A percentile compares a stretch with the other conserved stretches of the same genome.
Evolutionary conservation across 1,139 yeast species (phyloP).

Genomic region (Debaryomyces psychrophilus): DNA sequence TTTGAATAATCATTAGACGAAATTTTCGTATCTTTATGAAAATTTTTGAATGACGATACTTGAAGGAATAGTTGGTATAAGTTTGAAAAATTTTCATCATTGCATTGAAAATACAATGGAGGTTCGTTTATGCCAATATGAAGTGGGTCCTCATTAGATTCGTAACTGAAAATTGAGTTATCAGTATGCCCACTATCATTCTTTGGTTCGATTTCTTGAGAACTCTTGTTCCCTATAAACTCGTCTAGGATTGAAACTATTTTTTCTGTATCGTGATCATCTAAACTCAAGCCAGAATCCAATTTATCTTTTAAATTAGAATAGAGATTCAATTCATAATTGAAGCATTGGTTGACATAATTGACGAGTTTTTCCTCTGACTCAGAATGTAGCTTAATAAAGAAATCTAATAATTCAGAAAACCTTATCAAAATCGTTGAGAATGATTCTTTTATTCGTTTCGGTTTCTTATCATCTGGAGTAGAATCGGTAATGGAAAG

Average conservation of each 20-base stretch:
- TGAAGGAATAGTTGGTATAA: slow-evolving; percentile 31
- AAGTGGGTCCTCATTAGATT: slow-evolving; percentile 5
- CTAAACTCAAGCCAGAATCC: slow-evolving; percentile 17
- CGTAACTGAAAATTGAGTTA: slow-evolving; percentile 27
- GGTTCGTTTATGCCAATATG: background rate
- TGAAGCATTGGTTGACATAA: slow-evolving; percentile 26
- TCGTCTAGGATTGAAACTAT: slow-evolving; percentile 27
- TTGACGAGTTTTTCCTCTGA: slow-evolving; percentile 25
- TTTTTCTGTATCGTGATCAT: slow-evolving; percentile 29
- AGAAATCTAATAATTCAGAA: slow-evolving; percentile 25
- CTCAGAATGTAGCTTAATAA: slow-evolving; percentile 24
- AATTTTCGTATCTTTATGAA: slow-evolving; percentile 14
- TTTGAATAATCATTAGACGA: slow-evolving; percentile 11
- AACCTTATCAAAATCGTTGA: slow-evolving; percentile 23
- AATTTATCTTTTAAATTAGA: slow-evolving; percentile 21
- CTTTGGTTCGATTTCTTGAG: slow-evolving; percentile 4
- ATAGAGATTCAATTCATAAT: slow-evolving; percentile 25
- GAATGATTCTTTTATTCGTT: slow-evolving; percentile 25
- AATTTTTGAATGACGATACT: slow-evolving; percentile 21
- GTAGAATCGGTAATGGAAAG: slow-evolving; percentile 14
- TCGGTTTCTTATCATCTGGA: slow-evolving; percentile 21
- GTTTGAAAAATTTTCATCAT: slow-evolving; percentile 22
- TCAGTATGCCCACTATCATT: slow-evolving; percentile 16
- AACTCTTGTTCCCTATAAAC: slow-evolving; percentile 15
- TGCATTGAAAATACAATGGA: slow-evolving; percentile 19